phyloP scores from a whole-genome alignment of 805 yeast species.

The Dipodascopsis tothii region DNA sequence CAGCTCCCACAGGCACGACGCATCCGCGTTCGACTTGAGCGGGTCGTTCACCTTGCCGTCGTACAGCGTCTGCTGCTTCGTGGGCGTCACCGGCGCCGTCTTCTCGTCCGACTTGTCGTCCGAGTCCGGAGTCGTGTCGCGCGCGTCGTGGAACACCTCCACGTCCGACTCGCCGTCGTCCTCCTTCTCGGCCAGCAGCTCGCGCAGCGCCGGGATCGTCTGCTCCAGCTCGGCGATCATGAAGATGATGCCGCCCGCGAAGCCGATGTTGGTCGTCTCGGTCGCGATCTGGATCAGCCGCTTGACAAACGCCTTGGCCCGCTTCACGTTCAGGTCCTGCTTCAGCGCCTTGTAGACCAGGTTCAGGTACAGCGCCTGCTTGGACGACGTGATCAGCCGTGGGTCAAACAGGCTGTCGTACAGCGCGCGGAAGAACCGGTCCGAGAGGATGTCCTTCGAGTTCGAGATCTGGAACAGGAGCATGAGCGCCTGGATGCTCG shows the following conservation, averaged over 20 bases:
- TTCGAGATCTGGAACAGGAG: conserved; percentile 73
- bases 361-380: conserved; percentile 86
- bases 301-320: conserved; percentile 85
- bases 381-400: conserved; percentile 76
- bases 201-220: conserved; percentile 56
- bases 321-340: conserved; percentile 49
- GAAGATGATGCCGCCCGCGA: conserved; percentile 72
- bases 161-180: conserved; percentile 34
- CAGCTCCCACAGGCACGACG: conserved; percentile 81
- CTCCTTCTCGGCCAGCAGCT: conserved; percentile 46
- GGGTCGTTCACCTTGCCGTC: conserved; percentile 92
- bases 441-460: conserved; percentile 38
- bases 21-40: conserved; percentile 75
- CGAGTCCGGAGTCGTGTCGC: conserved; percentile 3
- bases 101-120: conserved; percentile 27
- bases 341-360: conserved; percentile 76
- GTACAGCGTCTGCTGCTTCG: conserved; percentile 34
- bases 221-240: conserved; percentile 39
- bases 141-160: conserved; percentile 32
- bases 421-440: conserved; percentile 73
- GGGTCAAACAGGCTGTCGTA: conserved; percentile 85
- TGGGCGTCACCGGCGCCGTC: conserved; percentile 12
- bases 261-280: conserved; percentile 83
- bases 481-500: conserved; percentile 85
- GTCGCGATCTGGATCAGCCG: conserved; percentile 77